phyloP scores from a whole-genome alignment of 352 stramenopile genomes.

The Globisporangium iwayamae region DNA sequence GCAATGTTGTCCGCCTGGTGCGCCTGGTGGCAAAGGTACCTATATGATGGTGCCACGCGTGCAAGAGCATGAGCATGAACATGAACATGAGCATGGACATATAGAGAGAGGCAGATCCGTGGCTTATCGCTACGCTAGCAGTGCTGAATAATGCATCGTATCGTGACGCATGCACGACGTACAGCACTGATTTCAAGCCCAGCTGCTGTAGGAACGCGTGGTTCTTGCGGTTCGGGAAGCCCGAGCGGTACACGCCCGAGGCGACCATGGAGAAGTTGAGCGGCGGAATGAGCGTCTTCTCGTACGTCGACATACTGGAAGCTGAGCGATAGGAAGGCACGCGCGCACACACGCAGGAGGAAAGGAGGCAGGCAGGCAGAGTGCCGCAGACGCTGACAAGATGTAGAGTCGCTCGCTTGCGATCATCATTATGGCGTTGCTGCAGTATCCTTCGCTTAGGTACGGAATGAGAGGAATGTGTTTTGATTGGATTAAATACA shows the following conservation, averaged over 20 bases:
- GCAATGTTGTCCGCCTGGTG: slow-evolving; percentile 77
- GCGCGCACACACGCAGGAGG: neutral
- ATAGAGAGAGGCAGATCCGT: neutral
- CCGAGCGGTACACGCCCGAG: slow-evolving; percentile 83
- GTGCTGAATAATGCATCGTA: neutral
- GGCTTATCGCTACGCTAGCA: neutral
- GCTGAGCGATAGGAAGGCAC: neutral
- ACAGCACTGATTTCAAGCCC: slow-evolving; percentile 84
- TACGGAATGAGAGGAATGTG: neutral
- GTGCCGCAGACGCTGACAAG: neutral
- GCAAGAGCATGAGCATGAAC: neutral
- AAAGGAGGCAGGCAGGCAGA: neutral
- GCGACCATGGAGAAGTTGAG: slow-evolving; percentile 90
- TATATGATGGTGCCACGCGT: too few species aligned
- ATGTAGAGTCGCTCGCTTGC: neutral
- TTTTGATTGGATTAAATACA: neutral
- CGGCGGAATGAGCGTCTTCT: slow-evolving; percentile 86
- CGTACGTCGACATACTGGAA: slow-evolving; percentile 69
- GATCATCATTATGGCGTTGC: neutral
- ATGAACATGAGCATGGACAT: neutral
- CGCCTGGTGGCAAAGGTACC: slow-evolving; percentile 81
- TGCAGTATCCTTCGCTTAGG: neutral
- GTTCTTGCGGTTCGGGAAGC: slow-evolving; percentile 88
- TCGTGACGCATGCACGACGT: slow-evolving; percentile 22
- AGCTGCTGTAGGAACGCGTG: slow-evolving; percentile 85